Evolutionary conservation across 192 early-diverging fungal species (phyloP), one percentile per base, ranked within the genome.

Genomic region (Jimgerdemannia lactiflua): DNA sequence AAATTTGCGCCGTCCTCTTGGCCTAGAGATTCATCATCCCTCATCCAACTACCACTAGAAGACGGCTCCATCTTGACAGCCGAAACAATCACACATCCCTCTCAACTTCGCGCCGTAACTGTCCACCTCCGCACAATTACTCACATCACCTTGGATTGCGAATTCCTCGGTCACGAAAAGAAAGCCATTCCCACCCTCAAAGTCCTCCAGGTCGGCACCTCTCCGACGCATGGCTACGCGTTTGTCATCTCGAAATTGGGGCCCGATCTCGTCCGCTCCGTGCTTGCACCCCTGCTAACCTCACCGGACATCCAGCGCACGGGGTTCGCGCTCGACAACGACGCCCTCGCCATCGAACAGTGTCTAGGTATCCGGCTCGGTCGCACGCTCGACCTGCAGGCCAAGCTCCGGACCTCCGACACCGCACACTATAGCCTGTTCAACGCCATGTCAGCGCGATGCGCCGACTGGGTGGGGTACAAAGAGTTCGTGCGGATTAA

Each of bases 331-430:
- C 71, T 79, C n/a, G 40, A 20, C 42, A 66, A 69, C 3, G 81
- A 82, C 71, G 81, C 74, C 10, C 41, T 18, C 40, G 81, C 77
- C 17, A 79, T 82, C 43, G 74, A 76, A 64, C 39, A 29, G 1
- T 42, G 69, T 10, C 68, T 82, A 7, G 64, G 71, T 42, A 44
- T 79, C 4, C 18, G 14, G 1, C 20, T 82, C 4, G 71, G 70
- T 3, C 67, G 67, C n/a, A 70, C 77, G 3, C 70, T 82, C 9
- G 81, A 82, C 63, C 68, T 82, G 39, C 81, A 82, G 42, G 69
- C 71, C 29, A 76, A 74, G 39, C 9, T 78, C 4, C 54, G 39
- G n/a, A 42, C 43, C 3, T 19, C 71, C 4, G 80, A 65, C 18
- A 42, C 63, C 1, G 74, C 78, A 19, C 18, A 71, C 1, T 41